Conservation (phyloP, 148 eudicot species). For the Tetragonia tetragonoides region DNA sequence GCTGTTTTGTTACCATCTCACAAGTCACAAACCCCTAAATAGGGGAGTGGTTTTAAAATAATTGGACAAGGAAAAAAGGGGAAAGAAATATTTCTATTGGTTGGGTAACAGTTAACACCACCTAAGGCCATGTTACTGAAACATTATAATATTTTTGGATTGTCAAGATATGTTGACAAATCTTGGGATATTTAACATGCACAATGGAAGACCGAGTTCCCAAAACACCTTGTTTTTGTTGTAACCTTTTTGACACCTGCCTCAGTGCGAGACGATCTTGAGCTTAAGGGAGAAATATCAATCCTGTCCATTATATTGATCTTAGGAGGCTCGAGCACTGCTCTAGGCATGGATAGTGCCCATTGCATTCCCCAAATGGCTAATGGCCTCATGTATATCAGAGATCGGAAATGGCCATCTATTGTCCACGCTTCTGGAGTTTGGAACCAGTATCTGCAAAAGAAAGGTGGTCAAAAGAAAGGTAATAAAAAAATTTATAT, state of each 20-base stretch:
- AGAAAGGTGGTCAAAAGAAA: neutral
- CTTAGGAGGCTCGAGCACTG: constrained; percentile 68
- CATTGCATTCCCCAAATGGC: constrained; percentile 81
- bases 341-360: constrained; percentile 75
- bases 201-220: constrained; percentile 68
- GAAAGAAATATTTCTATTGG: too few relatives aligned
- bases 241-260: constrained; percentile 48
- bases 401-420: constrained; percentile 62
- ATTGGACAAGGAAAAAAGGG: too few relatives aligned
- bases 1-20: too few relatives aligned
- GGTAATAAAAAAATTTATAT: neutral
- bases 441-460: constrained; percentile 63
- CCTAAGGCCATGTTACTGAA: too few relatives aligned
- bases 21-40: too few relatives aligned
- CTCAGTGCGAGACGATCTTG: constrained; percentile 40
- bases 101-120: too few relatives aligned
- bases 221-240: constrained; percentile 55
- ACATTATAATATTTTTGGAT: too few relatives aligned
- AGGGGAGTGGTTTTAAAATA: too few relatives aligned
- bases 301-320: constrained; percentile 74
- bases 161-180: neutral
- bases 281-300: constrained; percentile 32
- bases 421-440: constrained; percentile 71
- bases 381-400: constrained; percentile 73
- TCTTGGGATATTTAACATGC: constrained; percentile 46